These are phyloP conservation scores for Nemania bipapillata DNA, from an alignment of 2,329 filamentous ascomycete genomes.

Conservation along the genomic window DNA sequence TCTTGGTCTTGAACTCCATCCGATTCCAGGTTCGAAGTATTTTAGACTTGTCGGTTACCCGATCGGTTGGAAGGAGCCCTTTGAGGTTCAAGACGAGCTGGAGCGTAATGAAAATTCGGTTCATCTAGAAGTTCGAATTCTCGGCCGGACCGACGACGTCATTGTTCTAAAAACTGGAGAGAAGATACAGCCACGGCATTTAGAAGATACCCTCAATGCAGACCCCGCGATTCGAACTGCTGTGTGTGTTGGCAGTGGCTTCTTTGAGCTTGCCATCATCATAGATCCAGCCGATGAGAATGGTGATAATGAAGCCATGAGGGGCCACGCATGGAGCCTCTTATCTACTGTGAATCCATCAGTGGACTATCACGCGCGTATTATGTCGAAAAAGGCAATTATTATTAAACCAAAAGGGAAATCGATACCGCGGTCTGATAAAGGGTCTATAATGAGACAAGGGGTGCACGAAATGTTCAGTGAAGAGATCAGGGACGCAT, in stretches of 20 bases:
- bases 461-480: slow-evolving; percentile 34
- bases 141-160: slow-evolving; percentile 52
- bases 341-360: slow-evolving; percentile 29
- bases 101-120: slow-evolving; percentile 43
- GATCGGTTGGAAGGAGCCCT: slow-evolving; percentile 45
- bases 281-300: slow-evolving; percentile 24
- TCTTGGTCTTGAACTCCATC: slow-evolving; percentile 46
- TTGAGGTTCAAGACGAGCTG: slow-evolving; percentile 52
- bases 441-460: slow-evolving; percentile 39
- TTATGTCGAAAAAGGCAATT: slow-evolving; percentile 29
- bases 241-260: slow-evolving; percentile 36
- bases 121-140: slow-evolving; percentile 43
- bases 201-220: slow-evolving; percentile 30
- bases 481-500: slow-evolving; percentile 41
- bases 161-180: slow-evolving; percentile 41
- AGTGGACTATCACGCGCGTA: slow-evolving; percentile 39
- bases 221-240: slow-evolving; percentile 28
- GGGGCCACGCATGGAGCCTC: slow-evolving; percentile 30
- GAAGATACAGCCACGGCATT: slow-evolving; percentile 35
- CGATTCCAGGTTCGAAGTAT: slow-evolving; percentile 35
- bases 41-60: slow-evolving; percentile 48
- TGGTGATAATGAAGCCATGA: neutral
- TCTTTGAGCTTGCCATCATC: slow-evolving; percentile 40
- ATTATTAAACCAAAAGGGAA: slow-evolving; percentile 35
- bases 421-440: slow-evolving; percentile 39